phyloP scores from a whole-genome alignment of 1,284 basidiomycete species.

The Sanghuangporus weigelae region DNA sequence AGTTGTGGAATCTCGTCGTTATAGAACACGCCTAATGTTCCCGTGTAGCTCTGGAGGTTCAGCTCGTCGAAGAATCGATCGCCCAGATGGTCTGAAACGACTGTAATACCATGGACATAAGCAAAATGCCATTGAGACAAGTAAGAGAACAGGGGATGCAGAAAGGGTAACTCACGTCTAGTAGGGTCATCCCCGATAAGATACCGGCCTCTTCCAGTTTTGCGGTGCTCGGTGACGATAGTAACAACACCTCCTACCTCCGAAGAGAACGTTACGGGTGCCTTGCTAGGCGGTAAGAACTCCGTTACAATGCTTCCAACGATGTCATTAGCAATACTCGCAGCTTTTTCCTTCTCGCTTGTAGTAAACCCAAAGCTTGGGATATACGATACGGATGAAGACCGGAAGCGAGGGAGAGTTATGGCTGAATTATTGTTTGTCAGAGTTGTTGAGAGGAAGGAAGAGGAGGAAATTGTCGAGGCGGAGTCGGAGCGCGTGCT shows the following conservation, averaged over 20 bases:
- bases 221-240: slow-evolving; percentile 1
- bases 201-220: slow-evolving; percentile 3
- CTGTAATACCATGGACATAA: background rate
- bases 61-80: slow-evolving; percentile 5
- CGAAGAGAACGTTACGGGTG: slow-evolving; percentile 10
- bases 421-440: background rate
- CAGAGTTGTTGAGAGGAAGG: background rate
- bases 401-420: background rate
- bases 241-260: slow-evolving; percentile 9
- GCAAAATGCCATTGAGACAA: background rate
- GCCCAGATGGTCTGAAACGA: background rate
- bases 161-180: background rate
- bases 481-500: background rate
- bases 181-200: slow-evolving; percentile 1
- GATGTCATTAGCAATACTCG: background rate
- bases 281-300: background rate
- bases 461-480: background rate
- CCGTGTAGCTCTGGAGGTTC: slow-evolving; percentile 3
- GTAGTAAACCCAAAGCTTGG: background rate
- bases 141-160: background rate
- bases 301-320: background rate
- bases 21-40: slow-evolving; percentile 11
- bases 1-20: slow-evolving; percentile 6
- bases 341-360: background rate
- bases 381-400: background rate